Evolutionary conservation across 2,329 filamentous ascomycete genomes (phyloP), one percentile per base, ranked within the genome.

Genomic region (Ophioceras dolichostomum): DNA sequence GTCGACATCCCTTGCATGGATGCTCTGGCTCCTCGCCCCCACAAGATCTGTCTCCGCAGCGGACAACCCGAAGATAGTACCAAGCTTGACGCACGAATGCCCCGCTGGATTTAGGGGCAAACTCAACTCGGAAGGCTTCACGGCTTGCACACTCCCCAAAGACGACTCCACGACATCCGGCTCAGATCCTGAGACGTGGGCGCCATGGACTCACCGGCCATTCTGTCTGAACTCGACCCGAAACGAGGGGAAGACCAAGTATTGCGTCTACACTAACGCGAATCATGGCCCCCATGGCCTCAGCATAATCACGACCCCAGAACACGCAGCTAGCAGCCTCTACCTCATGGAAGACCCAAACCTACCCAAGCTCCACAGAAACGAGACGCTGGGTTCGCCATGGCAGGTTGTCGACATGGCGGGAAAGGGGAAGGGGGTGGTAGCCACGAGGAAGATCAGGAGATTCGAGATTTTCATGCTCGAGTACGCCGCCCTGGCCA

Each of bases 131-230:
- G 13, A 9, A n/a, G 35, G 35, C 3, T 37, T 31, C 20, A 37
- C 35, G 10, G 18, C 30, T 27, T 37, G 35, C 10, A 20, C 27
- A 12, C 7, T 32, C 1, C 77, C 79, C 0, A 72, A 80, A 47
- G 82, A 83, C 39, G 82, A 83, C 37, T 56, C 59, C 1, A 31
- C 59, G 1, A 28, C 20, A 3, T 18, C 16, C 12, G 17, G 9
- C 7, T 7, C 30, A 9, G 29, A 31, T 0, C 40, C 35, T 2
- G 21, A 14, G 7, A 19, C 28, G 10, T 53, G 46, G 44, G 38
- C 46, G 10, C 53, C 47, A 1, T 56, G 50, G 52, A 51, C 49
- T 4, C 48, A 52, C 32, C 39, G 37, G 2, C 53, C 52, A 3
- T 26, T 41, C 7, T 56, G 53, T 37, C 36, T 41, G 10, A 18